These are phyloP conservation scores for Trametopsis cervina DNA, from an alignment of 768 basidiomycete genomes.

Conservation along the genomic window DNA sequence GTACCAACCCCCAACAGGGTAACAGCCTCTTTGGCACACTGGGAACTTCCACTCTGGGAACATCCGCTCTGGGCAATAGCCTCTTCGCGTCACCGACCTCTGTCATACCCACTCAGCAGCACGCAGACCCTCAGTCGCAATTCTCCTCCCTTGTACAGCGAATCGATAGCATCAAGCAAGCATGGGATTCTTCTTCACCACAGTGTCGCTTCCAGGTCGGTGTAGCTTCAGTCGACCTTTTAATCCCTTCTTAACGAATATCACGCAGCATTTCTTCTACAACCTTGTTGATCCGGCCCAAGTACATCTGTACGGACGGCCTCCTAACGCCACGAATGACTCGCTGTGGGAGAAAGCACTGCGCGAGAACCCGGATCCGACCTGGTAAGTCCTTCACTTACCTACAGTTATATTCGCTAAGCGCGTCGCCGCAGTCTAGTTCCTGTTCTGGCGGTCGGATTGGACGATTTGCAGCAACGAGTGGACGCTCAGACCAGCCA, in stretches of 20 bases:
- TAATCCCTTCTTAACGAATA: not conserved
- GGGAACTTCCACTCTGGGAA: constrained; percentile 13
- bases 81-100: constrained; percentile 33
- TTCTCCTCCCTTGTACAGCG: constrained; percentile 45
- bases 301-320: constrained; percentile 61
- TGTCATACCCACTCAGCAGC: constrained; percentile 33
- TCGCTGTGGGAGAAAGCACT: constrained; percentile 72
- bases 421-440: constrained; percentile 47
- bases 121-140: constrained; percentile 57
- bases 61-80: constrained; percentile 19
- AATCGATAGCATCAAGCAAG: constrained; percentile 56
- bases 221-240: constrained; percentile 1
- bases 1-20: constrained; percentile 13
- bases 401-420: constrained; percentile 2
- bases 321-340: constrained; percentile 65
- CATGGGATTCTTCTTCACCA: constrained; percentile 65
- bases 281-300: constrained; percentile 71
- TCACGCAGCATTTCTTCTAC: constrained; percentile 68
- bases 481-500: constrained; percentile 69
- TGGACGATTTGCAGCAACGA: constrained; percentile 73
- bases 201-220: constrained; percentile 78
- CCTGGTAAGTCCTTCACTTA: constrained; percentile 41
- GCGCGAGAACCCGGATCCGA: constrained; percentile 76
- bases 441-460: constrained; percentile 74
- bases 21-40: constrained; percentile 21